Evolutionary conservation across 164 flowering plant species (phyloP), one percentile per base, ranked within the genome.

Genomic region (Vitis rupestris): DNA sequence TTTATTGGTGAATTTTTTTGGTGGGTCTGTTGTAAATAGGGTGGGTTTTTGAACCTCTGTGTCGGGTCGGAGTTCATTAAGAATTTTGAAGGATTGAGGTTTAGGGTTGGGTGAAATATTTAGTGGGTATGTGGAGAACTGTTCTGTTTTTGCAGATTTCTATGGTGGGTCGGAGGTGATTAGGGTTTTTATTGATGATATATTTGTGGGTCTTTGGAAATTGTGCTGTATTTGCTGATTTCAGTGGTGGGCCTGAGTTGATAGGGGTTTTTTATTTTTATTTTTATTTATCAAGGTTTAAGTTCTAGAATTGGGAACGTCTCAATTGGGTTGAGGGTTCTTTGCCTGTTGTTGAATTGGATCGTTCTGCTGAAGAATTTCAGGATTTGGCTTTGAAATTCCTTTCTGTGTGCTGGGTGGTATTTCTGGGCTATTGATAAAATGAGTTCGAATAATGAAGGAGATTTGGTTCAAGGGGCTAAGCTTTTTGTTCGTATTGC

Each of bases 401-500:
- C 23, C 10, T 23, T 15, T 63, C 11, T 49, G 11, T 48, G 70
- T 10, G 50, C 54, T 52, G 11, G 14, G 64, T 56, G 67, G 55
- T 19, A 15, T 64, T 61, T 64, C 61, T 50, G 56, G 51, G 64
- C 44, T 37, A 37, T 6, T 37, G 75, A 68, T 56, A 84, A 68
- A 81, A 93, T 95, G 99, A 90, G 93, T 82, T 88, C 88, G 0
- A 73, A 70, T 67, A 74, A 76, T 15, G 69, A 82, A 0, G 87
- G 73, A 70, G 84, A 75, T 58, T 78, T 69, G 19, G 81, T 80
- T 63, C 72, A 72, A 9, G 79, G 74, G 52, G 83, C 88, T 66
- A 93, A 88, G 81, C 87, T 96, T 51, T 48, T 85, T 54, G 88
- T 96, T 64, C 89, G 84, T 69, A 78, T 94, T 62, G 96, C 97